These are phyloP conservation scores for Solanum etuberosum DNA, from an alignment of 257 asterid species.

Conservation along the genomic window DNA sequence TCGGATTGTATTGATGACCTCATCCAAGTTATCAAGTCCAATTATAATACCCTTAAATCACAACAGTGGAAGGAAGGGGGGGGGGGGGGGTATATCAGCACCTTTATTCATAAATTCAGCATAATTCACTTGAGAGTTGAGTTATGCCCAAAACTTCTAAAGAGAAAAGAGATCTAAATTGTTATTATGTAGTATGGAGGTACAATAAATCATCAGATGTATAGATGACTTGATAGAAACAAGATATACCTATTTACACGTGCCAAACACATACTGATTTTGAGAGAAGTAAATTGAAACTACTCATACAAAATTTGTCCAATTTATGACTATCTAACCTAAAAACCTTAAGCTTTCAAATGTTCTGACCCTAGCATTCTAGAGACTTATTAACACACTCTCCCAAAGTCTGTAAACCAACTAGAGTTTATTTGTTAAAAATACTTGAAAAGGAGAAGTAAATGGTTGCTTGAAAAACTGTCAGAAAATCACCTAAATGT, in stretches of 20 bases:
- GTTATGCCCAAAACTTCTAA: background rate
- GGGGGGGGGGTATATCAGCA: background rate
- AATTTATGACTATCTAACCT: background rate
- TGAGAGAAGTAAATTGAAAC: background rate
- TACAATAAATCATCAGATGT: background rate
- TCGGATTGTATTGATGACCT: constrained; percentile 55
- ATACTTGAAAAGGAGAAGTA: background rate
- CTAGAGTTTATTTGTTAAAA: background rate
- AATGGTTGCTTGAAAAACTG: background rate
- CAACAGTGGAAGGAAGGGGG: background rate
- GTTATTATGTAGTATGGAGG: background rate
- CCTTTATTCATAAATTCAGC: background rate
- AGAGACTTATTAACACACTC: background rate
- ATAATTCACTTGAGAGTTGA: background rate
- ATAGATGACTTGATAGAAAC: background rate
- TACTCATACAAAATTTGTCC: background rate
- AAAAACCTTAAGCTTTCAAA: background rate
- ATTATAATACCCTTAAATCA: constrained; percentile 58
- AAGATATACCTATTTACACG: background rate
- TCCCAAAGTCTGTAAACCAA: background rate
- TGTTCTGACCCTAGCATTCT: background rate
- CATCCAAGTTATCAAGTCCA: constrained; percentile 88
- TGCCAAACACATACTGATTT: background rate
- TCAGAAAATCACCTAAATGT: background rate
- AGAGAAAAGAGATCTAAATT: background rate